phyloP scores from a whole-genome alignment of 805 yeast species.

The Lachancea mirantina region DNA sequence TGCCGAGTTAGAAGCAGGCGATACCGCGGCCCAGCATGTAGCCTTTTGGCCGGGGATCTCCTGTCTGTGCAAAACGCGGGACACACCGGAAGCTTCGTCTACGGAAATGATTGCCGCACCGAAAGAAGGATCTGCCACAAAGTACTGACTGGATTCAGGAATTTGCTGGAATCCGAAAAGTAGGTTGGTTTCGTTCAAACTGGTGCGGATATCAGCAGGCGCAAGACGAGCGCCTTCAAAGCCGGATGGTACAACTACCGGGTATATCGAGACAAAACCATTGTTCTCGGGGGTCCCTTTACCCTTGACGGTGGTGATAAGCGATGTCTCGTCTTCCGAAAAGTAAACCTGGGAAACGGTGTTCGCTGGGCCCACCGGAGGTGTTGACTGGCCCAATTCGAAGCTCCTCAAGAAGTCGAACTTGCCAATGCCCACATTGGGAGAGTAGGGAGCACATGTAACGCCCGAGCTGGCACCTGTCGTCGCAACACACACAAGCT shows the following conservation, averaged over 20 bases:
- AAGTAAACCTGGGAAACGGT: slow-evolving; percentile 8
- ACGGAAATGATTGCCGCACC: slow-evolving; percentile 9
- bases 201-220: slow-evolving; percentile 3
- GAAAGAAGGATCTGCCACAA: slow-evolving; percentile 7
- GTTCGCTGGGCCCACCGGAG: slow-evolving; percentile 7
- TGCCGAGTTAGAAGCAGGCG: slow-evolving; percentile 5
- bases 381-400: slow-evolving; percentile 4
- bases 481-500: slow-evolving; percentile 8
- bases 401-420: slow-evolving; percentile 9
- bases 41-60: slow-evolving; percentile 7
- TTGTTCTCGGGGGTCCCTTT: slow-evolving; percentile 5
- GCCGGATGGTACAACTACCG: too few species aligned
- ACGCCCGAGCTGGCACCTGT: slow-evolving; percentile 9
- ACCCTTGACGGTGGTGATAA: slow-evolving; percentile 9
- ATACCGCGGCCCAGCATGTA: slow-evolving; percentile 8
- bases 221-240: slow-evolving; percentile 4
- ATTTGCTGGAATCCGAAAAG: slow-evolving; percentile 9
- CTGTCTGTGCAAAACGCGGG: slow-evolving; percentile 7
- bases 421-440: slow-evolving; percentile 8
- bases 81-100: slow-evolving; percentile 4
- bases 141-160: slow-evolving; percentile 6
- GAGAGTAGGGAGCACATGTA: slow-evolving; percentile 9
- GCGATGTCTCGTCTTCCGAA: slow-evolving; percentile 7
- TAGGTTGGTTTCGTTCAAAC: slow-evolving; percentile 7
- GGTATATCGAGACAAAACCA: slow-evolving; percentile 5